Evolutionary conservation across 2,329 filamentous ascomycete genomes (phyloP).

Genomic region (Ophiostoma sp.): DNA sequence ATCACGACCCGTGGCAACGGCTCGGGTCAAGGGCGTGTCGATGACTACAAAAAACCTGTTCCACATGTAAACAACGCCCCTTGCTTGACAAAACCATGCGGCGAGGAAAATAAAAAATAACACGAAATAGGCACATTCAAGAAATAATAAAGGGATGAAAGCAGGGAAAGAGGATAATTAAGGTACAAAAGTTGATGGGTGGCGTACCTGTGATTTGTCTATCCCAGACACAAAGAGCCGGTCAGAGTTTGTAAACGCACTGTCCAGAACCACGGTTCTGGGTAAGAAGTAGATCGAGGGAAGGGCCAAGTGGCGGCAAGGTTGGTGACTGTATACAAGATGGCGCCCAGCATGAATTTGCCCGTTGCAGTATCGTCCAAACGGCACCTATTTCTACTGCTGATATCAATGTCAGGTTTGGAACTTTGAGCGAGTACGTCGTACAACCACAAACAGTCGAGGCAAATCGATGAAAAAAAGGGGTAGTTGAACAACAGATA

Average conservation of each 20-base stretch:
- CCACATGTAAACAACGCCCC: background rate
- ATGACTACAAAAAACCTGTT: background rate
- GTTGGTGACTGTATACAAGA: background rate
- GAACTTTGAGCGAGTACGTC: background rate
- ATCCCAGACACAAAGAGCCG: background rate
- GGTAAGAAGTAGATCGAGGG: background rate
- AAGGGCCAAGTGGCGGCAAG: background rate
- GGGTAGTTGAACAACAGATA: background rate
- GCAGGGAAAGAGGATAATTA: background rate
- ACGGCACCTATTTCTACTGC: background rate
- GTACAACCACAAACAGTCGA: background rate
- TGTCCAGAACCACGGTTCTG: conserved; percentile 13
- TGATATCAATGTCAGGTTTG: background rate
- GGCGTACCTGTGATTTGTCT: background rate
- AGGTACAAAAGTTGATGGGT: background rate
- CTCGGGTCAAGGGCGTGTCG: conserved; percentile 12
- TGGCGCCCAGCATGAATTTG: background rate
- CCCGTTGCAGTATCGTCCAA: background rate
- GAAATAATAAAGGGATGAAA: background rate
- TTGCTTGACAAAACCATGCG: background rate
- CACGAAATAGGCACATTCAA: background rate
- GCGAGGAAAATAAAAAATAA: background rate
- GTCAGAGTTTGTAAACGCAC: background rate
- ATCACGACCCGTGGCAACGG: conserved; percentile 3
- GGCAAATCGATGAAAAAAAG: background rate